Conservation (phyloP, 1,284 basidiomycete genomes). For the Trametes pubescens region DNA sequence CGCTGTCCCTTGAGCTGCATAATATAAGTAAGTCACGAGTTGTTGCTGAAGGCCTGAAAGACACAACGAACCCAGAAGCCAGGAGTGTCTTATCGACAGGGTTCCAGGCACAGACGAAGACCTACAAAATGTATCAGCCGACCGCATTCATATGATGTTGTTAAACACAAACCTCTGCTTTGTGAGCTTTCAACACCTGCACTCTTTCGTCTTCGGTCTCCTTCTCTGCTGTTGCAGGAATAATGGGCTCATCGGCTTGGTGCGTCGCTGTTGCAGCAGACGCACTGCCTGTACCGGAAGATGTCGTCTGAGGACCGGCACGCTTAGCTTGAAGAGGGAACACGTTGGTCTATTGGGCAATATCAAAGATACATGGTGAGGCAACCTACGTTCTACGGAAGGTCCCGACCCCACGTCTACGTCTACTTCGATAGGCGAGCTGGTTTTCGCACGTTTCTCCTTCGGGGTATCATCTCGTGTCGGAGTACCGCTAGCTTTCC, state of each 20-base stretch:
- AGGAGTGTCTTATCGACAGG: conserved; percentile 67
- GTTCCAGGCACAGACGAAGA: conserved; percentile 86
- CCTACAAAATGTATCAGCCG: conserved; percentile 51
- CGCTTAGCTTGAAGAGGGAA: conserved; percentile 23
- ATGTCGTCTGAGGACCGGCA: conserved; percentile 7
- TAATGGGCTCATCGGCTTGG: not conserved
- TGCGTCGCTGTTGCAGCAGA: not conserved
- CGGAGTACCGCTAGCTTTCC: conserved; percentile 42
- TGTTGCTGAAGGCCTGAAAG: not conserved
- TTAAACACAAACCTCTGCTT: conserved; percentile 60
- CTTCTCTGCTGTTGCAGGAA: not conserved
- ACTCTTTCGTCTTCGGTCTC: conserved; percentile 45
- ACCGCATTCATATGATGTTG: not conserved
- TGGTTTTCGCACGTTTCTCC: conserved; percentile 44
- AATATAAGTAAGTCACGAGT: conserved; percentile 14
- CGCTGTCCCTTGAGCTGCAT: conserved; percentile 76
- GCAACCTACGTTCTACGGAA: conserved; percentile 42
- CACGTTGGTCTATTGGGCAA: conserved; percentile 15
- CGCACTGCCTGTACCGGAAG: conserved; percentile 10
- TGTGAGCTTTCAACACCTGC: conserved; percentile 63
- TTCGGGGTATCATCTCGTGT: conserved; percentile 36
- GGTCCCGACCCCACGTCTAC: conserved; percentile 37
- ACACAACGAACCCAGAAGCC: conserved; percentile 71
- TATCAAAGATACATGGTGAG: conserved; percentile 13
- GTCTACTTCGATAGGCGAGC: conserved; percentile 35